Conservation (phyloP, 2,329 filamentous ascomycete genomes). For the Cytospora paraplurivora region DNA sequence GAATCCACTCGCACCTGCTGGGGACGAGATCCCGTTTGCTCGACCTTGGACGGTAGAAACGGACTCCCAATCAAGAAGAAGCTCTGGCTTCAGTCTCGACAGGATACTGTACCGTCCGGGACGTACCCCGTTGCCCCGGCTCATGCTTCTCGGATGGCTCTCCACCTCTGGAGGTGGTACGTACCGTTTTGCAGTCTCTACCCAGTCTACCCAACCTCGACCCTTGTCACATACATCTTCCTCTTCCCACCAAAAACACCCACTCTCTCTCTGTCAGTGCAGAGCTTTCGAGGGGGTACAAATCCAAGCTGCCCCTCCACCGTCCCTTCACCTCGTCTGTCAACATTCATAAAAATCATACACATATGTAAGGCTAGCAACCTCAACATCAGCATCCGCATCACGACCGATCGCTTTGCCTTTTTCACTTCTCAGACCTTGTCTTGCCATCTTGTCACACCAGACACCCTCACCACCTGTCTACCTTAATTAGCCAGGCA, state of each 20-base stretch:
- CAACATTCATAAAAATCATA: conserved; percentile 25
- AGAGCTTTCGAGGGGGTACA: conserved; percentile 27
- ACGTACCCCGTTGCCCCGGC: conserved; percentile 19
- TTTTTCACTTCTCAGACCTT: conserved; percentile 3
- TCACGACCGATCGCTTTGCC: conserved; percentile 3
- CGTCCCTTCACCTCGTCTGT: conserved; percentile 21
- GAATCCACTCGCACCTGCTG: conserved; percentile 16
- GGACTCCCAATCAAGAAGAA: conserved; percentile 22
- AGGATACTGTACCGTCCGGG: conserved; percentile 5
- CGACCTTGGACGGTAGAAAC: conserved; percentile 13
- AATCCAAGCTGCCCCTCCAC: conserved; percentile 30
- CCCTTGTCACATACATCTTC: conserved; percentile 24
- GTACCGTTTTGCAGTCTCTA: conserved; percentile 12
- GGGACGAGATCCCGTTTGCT: conserved; percentile 17
- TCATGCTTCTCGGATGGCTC: conserved; percentile 12
- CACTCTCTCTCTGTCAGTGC: conserved; percentile 17
- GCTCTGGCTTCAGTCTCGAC: conserved; percentile 4
- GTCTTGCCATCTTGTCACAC: background rate
- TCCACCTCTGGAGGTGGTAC: conserved; percentile 22
- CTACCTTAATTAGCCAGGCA: background rate
- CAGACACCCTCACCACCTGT: conserved; percentile 5
- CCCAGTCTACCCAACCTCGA: conserved; percentile 24
- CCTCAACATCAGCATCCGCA: conserved; percentile 9
- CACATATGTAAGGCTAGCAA: conserved; percentile 13
- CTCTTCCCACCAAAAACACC: conserved; percentile 24